These are phyloP conservation scores for Ustilago hordei DNA, from an alignment of 1,284 basidiomycete species.

Conservation along the genomic window DNA sequence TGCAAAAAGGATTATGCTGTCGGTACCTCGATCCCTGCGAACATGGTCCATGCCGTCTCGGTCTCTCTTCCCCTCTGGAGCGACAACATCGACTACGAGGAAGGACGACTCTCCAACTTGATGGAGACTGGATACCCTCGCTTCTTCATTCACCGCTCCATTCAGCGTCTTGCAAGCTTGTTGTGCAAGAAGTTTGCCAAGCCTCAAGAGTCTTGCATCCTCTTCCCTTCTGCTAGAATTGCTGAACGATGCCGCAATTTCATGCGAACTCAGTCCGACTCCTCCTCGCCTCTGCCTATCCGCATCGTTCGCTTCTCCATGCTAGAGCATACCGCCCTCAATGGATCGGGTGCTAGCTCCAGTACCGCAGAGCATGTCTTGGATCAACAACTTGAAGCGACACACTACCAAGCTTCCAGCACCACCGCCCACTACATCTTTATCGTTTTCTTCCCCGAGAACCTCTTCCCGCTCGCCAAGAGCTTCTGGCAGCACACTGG, in stretches of 20 bases:
- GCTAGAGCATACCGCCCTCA: slow-evolving; percentile 32
- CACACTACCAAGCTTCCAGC: slow-evolving; percentile 26
- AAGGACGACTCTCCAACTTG: slow-evolving; percentile 82
- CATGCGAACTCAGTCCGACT: slow-evolving; percentile 48
- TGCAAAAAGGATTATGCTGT: slow-evolving; percentile 48
- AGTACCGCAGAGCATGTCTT: slow-evolving; percentile 43
- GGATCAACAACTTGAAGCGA: slow-evolving; percentile 32
- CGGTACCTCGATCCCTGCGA: slow-evolving; percentile 68
- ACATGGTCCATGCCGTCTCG: slow-evolving; percentile 83
- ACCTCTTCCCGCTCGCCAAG: slow-evolving; percentile 80
- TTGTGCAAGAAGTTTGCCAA: slow-evolving; percentile 54
- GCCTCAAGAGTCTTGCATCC: slow-evolving; percentile 55
- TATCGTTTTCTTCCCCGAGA: slow-evolving; percentile 81
- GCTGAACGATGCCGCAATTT: slow-evolving; percentile 64
- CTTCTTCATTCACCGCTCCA: slow-evolving; percentile 91
- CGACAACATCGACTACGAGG: slow-evolving; percentile 94
- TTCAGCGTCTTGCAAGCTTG: slow-evolving; percentile 75
- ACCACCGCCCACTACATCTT: slow-evolving; percentile 69
- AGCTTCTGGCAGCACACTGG: slow-evolving; percentile 98
- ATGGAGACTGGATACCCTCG: slow-evolving; percentile 97
- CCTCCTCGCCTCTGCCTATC: slow-evolving; percentile 31
- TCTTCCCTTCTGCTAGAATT: slow-evolving; percentile 58
- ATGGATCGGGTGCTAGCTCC: slow-evolving; percentile 17
- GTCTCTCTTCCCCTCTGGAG: slow-evolving; percentile 96
- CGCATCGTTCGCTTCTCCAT: slow-evolving; percentile 62